Evolutionary conservation across 306 rosid genomes (phyloP).

Genomic region (Quercus gilva): DNA sequence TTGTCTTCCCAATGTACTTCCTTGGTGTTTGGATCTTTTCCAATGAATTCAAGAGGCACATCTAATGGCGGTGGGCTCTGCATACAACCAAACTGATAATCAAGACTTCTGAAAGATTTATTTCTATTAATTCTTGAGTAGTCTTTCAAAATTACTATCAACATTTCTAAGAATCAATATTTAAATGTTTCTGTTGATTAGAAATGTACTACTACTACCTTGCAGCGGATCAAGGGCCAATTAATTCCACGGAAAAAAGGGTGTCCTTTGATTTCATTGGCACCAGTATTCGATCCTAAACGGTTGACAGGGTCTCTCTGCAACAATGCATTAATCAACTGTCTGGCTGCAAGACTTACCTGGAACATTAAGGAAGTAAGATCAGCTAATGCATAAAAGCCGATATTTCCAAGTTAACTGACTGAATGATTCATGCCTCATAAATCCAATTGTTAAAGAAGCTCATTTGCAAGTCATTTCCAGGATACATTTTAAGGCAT

Average conservation of each 20-base stretch:
- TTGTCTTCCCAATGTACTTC: constrained; percentile 75
- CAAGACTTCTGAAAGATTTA: not conserved
- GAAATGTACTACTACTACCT: constrained; percentile 45
- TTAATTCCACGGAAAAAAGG: constrained; percentile 82
- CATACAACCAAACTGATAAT: constrained; percentile 24
- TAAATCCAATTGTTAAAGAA: not conserved
- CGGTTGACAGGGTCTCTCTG: constrained; percentile 81
- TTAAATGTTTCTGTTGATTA: not conserved
- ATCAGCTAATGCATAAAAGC: constrained; percentile 22
- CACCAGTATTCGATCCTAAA: constrained; percentile 69
- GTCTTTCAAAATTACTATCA: not conserved
- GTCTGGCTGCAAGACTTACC: constrained; percentile 87
- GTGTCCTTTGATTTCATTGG: constrained; percentile 85
- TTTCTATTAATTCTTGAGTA: not conserved
- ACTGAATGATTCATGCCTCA: not conserved
- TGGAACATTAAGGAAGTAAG: constrained; percentile 35
- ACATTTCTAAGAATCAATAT: constrained; percentile 12
- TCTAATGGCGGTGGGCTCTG: constrained; percentile 84
- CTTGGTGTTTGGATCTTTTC: constrained; percentile 54
- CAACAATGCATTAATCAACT: constrained; percentile 81
- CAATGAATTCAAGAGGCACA: constrained; percentile 53
- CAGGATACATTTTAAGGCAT: not conserved
- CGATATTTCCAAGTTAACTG: not conserved
- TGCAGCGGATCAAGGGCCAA: constrained; percentile 93
- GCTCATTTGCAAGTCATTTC: not conserved